Conservation (phyloP, 495 filamentous ascomycete species). For the Aspergillus incahuasiensis region DNA sequence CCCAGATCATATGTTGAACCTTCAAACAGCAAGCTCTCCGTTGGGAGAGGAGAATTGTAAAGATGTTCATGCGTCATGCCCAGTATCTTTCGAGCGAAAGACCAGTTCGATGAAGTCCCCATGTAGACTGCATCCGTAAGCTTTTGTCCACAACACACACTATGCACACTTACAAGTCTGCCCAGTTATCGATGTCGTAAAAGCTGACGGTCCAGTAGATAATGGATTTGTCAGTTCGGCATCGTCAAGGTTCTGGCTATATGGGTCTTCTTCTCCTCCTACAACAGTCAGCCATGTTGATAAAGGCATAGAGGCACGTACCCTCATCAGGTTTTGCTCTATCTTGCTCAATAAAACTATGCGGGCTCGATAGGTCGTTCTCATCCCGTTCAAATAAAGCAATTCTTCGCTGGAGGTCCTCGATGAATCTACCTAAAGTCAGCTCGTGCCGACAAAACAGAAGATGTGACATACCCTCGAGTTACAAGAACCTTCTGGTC, state of each 20-base stretch:
- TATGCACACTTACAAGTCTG: slow-evolving; percentile 24
- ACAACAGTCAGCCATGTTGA: neutral
- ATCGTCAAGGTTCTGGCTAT: slow-evolving; percentile 4
- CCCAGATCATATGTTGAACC: slow-evolving; percentile 37
- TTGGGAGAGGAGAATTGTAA: slow-evolving; percentile 29
- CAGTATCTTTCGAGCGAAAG: slow-evolving; percentile 39
- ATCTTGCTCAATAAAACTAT: slow-evolving; percentile 8
- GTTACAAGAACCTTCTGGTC: slow-evolving; percentile 43
- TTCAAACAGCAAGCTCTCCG: slow-evolving; percentile 35
- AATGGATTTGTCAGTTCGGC: slow-evolving; percentile 34
- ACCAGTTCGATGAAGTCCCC: slow-evolving; percentile 45
- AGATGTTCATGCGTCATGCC: slow-evolving; percentile 37
- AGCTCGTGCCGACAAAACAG: neutral
- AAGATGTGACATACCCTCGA: slow-evolving; percentile 23
- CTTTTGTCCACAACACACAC: neutral
- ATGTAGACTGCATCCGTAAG: slow-evolving; percentile 31
- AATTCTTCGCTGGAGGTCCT: slow-evolving; percentile 34
- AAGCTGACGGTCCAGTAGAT: slow-evolving; percentile 30
- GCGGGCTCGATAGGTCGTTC: slow-evolving; percentile 13
- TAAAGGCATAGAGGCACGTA: neutral
- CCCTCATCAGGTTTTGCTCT: slow-evolving; percentile 3
- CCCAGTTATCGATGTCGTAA: slow-evolving; percentile 28
- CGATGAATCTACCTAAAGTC: slow-evolving; percentile 28
- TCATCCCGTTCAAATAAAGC: slow-evolving; percentile 23
- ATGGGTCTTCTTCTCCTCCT: neutral